A percentile compares a stretch with the other conserved stretches of the same genome.
Conservation (phyloP, 2,329 filamentous ascomycete genomes). For the Microdochium trichocladiopsis region DNA sequence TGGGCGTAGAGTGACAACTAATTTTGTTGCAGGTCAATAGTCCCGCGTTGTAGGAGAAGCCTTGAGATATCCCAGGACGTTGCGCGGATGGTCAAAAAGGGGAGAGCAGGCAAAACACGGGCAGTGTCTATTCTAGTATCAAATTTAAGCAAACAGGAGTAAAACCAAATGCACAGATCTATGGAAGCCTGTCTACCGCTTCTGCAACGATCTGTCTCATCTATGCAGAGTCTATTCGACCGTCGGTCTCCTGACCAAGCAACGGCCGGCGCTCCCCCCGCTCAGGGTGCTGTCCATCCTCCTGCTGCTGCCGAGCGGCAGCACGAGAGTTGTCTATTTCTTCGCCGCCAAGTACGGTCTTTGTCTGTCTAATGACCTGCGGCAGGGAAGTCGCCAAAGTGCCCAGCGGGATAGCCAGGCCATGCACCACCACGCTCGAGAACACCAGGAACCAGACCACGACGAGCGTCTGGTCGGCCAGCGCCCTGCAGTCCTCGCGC, state of each 20-base stretch:
- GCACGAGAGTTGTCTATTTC: neutral
- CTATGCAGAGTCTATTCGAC: no score
- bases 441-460: constrained; percentile 8
- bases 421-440: constrained; percentile 3
- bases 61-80: no score
- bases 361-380: no score
- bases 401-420: constrained; percentile 8
- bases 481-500: neutral
- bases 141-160: no score
- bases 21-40: neutral
- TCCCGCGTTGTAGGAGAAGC: no score
- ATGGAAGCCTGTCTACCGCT: no score
- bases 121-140: no score
- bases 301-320: neutral
- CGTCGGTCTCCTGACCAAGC: neutral
- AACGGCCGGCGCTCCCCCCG: neutral
- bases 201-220: no score
- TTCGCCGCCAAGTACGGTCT: neutral
- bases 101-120: no score
- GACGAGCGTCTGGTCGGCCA: constrained; percentile 2
- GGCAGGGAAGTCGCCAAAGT: neutral
- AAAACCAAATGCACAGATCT: no score
- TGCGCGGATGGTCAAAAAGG: no score
- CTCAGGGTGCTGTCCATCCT: neutral
- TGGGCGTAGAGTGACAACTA: neutral